Conservation (phyloP, 1,139 yeast genomes). For the Saccharomyces hybrid region DNA sequence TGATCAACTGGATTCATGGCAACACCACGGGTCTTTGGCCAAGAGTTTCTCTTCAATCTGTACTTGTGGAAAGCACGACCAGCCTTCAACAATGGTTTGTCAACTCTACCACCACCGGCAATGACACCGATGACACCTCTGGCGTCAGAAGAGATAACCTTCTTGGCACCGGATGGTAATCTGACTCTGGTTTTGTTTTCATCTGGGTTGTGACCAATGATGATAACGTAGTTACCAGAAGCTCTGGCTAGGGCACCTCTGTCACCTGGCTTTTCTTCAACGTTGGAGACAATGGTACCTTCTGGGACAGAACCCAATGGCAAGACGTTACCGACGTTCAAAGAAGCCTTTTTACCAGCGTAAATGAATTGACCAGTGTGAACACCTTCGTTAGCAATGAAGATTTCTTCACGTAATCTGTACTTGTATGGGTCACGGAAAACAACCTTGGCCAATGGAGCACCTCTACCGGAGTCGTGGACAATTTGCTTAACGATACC, state of each 20-base stretch:
- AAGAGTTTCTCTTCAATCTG: slow-evolving; percentile 98
- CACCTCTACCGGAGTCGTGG: slow-evolving; percentile 99
- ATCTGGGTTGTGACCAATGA: slow-evolving; percentile 98
- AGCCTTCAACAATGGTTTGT: slow-evolving; percentile 98
- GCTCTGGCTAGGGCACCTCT: slow-evolving; percentile 99
- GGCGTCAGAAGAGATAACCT: slow-evolving; percentile 88
- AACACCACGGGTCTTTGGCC: slow-evolving; percentile 99
- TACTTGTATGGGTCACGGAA: slow-evolving; percentile 99
- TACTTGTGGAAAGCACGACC: slow-evolving; percentile 99
- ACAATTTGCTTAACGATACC: slow-evolving; percentile 97
- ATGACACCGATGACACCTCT: slow-evolving; percentile 99
- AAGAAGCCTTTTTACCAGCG: slow-evolving; percentile 98
- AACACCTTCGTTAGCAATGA: slow-evolving; percentile 99
- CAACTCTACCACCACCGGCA: slow-evolving; percentile 99
- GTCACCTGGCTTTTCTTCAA: slow-evolving; percentile 99
- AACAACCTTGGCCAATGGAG: slow-evolving; percentile 97
- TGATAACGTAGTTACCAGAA: slow-evolving; percentile 98
- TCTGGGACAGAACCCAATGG: slow-evolving; percentile 98
- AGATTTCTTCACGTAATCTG: slow-evolving; percentile 96
- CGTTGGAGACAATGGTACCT: slow-evolving; percentile 98
- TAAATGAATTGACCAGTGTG: slow-evolving; percentile 98
- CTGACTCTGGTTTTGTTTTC: slow-evolving; percentile 98
- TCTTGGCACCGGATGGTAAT: slow-evolving; percentile 99
- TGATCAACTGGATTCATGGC: slow-evolving; percentile 99
- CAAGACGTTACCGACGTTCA: slow-evolving; percentile 94